phyloP scores from a whole-genome alignment of 768 basidiomycete genomes.

The Lactifluus rugatus region DNA sequence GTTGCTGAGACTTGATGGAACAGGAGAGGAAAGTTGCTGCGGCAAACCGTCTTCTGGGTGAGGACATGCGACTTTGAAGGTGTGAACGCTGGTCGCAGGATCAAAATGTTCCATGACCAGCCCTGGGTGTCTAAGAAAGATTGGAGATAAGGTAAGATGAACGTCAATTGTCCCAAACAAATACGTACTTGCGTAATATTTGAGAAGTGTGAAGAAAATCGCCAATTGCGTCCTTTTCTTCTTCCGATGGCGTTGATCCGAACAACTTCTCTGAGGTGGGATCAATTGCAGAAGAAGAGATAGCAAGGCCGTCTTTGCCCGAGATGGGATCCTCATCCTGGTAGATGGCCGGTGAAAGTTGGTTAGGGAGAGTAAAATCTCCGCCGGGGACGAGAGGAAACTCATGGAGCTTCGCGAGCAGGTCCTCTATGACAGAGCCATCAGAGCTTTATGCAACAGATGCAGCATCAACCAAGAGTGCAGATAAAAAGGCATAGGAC shows the following conservation, averaged over 20 bases:
- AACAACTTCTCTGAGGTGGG: neutral
- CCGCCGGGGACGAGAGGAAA: conserved; percentile 2
- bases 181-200: conserved; percentile 1
- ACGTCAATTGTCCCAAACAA: neutral
- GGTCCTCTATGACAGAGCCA: conserved; percentile 2
- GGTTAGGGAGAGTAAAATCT: neutral
- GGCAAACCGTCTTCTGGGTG: neutral
- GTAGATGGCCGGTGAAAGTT: neutral
- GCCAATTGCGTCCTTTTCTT: neutral
- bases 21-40: neutral
- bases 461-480: neutral
- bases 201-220: neutral
- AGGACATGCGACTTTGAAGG: conserved; percentile 12
- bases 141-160: neutral
- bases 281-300: neutral
- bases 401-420: neutral
- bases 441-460: conserved; percentile 1
- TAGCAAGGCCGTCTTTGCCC: neutral
- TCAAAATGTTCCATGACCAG: conserved; percentile 12
- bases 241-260: neutral
- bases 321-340: neutral
- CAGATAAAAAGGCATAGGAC: neutral
- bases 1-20: neutral
- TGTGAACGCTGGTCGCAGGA: conserved; percentile 8
- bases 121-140: conserved; percentile 1